phyloP scores from a whole-genome alignment of 305 asterid species.

The Solanum hybrid region DNA sequence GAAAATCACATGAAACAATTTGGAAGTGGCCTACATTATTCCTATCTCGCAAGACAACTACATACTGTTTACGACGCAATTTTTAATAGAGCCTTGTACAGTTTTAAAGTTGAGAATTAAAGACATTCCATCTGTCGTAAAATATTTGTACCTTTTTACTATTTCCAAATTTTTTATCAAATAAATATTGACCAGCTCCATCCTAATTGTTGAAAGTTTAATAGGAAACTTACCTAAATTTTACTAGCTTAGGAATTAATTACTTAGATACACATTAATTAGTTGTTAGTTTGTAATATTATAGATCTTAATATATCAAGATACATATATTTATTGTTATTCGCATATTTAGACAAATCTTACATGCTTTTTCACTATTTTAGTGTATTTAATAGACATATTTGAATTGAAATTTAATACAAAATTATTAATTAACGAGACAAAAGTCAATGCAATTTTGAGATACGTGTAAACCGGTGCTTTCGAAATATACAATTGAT shows the following conservation, averaged over 20 bases:
- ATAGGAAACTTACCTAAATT: no score
- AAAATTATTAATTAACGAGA: no score
- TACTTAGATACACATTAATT: no score
- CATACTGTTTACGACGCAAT: not conserved
- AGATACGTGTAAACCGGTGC: not conserved
- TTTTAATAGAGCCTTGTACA: not conserved
- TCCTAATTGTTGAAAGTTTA: not conserved
- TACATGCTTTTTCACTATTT: no score
- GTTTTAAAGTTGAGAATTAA: not conserved
- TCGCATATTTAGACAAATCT: no score
- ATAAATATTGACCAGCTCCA: not conserved
- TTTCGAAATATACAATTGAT: not conserved
- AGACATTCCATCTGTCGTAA: not conserved
- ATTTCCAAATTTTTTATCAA: no score
- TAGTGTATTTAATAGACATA: no score
- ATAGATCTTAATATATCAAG: no score
- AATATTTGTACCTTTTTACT: not conserved
- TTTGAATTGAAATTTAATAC: no score
- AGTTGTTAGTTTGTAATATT: not conserved
- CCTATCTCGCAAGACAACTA: not conserved
- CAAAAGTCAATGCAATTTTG: no score
- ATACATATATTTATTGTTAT: no score
- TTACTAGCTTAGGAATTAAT: no score
- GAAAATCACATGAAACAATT: not conserved
- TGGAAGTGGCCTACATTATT: not conserved